A percentile compares a stretch with the other conserved stretches of the same genome.
These are phyloP conservation scores for Afroboletus lepidellus DNA, from an alignment of 1,284 basidiomycete genomes.

Conservation along the genomic window DNA sequence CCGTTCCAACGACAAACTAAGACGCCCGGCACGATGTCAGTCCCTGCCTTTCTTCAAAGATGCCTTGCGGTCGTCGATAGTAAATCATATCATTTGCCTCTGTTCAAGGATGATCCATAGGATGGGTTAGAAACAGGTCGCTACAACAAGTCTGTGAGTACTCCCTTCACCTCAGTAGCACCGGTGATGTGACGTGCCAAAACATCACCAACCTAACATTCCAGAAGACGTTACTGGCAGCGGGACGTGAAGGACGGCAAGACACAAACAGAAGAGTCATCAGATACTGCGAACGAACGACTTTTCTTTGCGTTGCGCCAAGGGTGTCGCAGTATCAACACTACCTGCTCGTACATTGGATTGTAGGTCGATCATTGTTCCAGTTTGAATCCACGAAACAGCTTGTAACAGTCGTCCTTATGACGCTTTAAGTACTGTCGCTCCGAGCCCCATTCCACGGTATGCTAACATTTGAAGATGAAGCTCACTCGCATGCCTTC, in stretches of 20 bases:
- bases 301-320: not conserved
- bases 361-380: not conserved
- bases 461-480: not conserved
- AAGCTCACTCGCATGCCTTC: constrained; percentile 4
- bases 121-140: too few relatives aligned
- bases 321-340: not conserved
- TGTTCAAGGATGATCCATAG: too few relatives aligned
- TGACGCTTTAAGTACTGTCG: not conserved
- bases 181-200: too few relatives aligned
- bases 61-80: too few relatives aligned
- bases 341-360: constrained; percentile 1
- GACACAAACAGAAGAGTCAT: not conserved
- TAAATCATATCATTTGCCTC: too few relatives aligned
- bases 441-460: too few relatives aligned
- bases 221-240: not conserved
- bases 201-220: too few relatives aligned
- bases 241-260: not conserved
- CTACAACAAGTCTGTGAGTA: too few relatives aligned
- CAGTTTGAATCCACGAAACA: not conserved
- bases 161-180: too few relatives aligned
- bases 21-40: not conserved
- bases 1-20: not conserved
- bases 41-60: too few relatives aligned
- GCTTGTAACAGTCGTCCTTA: not conserved
- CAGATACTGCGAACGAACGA: constrained; percentile 2